These are phyloP conservation scores for Colletotrichum orbiculare DNA, from an alignment of 2,329 filamentous ascomycete species.

Conservation along the genomic window DNA sequence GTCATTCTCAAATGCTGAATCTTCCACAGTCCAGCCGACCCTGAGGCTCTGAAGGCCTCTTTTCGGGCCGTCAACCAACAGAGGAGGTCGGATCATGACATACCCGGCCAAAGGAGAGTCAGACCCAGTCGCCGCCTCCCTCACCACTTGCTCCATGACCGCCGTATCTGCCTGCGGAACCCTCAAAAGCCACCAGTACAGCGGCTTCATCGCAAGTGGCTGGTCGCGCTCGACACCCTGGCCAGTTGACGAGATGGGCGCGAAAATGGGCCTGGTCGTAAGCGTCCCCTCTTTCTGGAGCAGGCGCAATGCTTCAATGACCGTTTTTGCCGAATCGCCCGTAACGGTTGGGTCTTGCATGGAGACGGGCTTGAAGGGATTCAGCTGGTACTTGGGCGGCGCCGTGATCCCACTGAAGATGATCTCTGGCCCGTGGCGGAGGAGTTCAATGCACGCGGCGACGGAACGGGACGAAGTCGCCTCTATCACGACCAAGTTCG, in stretches of 20 bases:
- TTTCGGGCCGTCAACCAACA: conserved; percentile 12
- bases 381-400: conserved; percentile 9
- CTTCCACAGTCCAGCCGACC: conserved; percentile 16
- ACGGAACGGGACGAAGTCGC: conserved; percentile 14
- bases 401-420: conserved; percentile 22
- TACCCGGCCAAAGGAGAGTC: conserved; percentile 10
- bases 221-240: neutral
- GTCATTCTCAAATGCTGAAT: neutral
- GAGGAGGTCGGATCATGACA: conserved; percentile 17
- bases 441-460: neutral
- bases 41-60: conserved; percentile 6
- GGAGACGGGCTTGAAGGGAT: conserved; percentile 22
- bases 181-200: conserved; percentile 25
- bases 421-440: conserved; percentile 13
- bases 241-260: conserved; percentile 14
- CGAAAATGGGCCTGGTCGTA: neutral
- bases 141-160: neutral
- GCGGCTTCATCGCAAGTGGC: conserved; percentile 10
- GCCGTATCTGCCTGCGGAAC: conserved; percentile 5
- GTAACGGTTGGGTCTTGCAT: conserved; percentile 22
- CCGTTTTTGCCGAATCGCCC: conserved; percentile 6
- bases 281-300: conserved; percentile 1
- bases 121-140: neutral
- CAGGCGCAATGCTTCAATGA: neutral
- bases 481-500: conserved; percentile 7